These are phyloP conservation scores for Agroathelia rolfsii DNA, from an alignment of 1,284 basidiomycete genomes.

Conservation along the genomic window DNA sequence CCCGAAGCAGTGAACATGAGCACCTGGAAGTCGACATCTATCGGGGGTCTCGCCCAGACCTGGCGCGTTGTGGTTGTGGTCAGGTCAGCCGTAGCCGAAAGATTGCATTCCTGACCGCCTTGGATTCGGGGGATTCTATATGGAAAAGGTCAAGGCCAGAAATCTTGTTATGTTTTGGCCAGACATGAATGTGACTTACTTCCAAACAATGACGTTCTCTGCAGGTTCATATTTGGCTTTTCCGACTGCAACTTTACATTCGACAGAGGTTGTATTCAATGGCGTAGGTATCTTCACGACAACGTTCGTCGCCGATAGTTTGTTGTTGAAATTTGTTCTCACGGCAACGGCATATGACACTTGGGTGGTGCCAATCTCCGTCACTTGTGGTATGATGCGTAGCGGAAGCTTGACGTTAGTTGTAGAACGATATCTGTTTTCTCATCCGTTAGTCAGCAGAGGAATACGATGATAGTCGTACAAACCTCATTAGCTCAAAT, in stretches of 20 bases:
- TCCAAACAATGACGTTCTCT: slow-evolving; percentile 96
- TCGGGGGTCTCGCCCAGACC: slow-evolving; percentile 95
- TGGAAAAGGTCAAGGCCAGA: slow-evolving; percentile 5
- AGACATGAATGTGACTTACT: slow-evolving; percentile 49
- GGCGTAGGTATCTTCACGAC: slow-evolving; percentile 93
- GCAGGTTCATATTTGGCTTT: slow-evolving; percentile 96
- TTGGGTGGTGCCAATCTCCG: slow-evolving; percentile 83
- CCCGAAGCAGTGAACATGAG: slow-evolving; percentile 98
- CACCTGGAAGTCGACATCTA: slow-evolving; percentile 96
- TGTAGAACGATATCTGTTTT: slow-evolving; percentile 82
- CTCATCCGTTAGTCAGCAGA: slow-evolving; percentile 2
- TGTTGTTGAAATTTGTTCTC: slow-evolving; percentile 84
- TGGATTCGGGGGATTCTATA: slow-evolving; percentile 83
- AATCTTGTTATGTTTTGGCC: slow-evolving; percentile 1
- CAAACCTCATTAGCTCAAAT: slow-evolving; percentile 92
- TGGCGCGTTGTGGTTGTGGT: slow-evolving; percentile 84
- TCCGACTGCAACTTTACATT: slow-evolving; percentile 83
- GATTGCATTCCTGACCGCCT: slow-evolving; percentile 84
- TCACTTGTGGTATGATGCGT: slow-evolving; percentile 83
- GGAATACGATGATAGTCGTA: slow-evolving; percentile 7
- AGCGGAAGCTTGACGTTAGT: slow-evolving; percentile 93
- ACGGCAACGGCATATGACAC: slow-evolving; percentile 90
- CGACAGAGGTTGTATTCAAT: slow-evolving; percentile 85
- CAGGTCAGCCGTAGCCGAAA: slow-evolving; percentile 76
- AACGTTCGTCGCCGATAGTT: slow-evolving; percentile 89